phyloP scores from a whole-genome alignment of 2,329 filamentous ascomycete species.

The Zasmidium citrigriseum region DNA sequence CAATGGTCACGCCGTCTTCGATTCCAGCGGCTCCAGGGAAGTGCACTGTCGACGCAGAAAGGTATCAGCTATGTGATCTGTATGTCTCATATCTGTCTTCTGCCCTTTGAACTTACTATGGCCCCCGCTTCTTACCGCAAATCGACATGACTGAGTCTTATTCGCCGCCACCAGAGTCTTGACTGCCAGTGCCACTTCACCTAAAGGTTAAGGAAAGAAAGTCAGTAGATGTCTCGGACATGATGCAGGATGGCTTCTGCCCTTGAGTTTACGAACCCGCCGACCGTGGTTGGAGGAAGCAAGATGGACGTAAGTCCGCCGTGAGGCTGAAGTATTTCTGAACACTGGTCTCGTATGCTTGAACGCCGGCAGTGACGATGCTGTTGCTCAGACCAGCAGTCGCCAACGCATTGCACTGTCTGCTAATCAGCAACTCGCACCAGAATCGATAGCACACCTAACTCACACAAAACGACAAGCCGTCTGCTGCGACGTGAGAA shows the following conservation, averaged over 20 bases:
- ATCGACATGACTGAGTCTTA: constrained; percentile 16
- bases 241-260: no score
- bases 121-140: constrained; percentile 30
- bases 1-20: constrained; percentile 27
- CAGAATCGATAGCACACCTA: background rate
- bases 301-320: constrained; percentile 14
- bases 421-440: background rate
- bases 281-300: constrained; percentile 18
- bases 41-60: no score
- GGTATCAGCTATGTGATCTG: no score
- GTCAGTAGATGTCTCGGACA: no score
- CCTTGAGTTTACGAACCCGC: no score
- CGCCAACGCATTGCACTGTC: constrained; percentile 1
- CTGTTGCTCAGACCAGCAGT: background rate
- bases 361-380: background rate
- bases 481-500: background rate
- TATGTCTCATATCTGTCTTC: no score
- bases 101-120: no score
- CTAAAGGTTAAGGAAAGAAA: background rate
- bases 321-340: constrained; percentile 17
- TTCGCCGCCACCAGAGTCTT: constrained; percentile 15
- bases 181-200: constrained; percentile 13
- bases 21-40: constrained; percentile 28
- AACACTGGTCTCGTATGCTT: constrained; percentile 7
- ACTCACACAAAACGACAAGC: background rate